Evolutionary conservation across 305 asterid species (phyloP), one percentile per base, ranked within the genome.

Genomic region (Andrographis paniculata): DNA sequence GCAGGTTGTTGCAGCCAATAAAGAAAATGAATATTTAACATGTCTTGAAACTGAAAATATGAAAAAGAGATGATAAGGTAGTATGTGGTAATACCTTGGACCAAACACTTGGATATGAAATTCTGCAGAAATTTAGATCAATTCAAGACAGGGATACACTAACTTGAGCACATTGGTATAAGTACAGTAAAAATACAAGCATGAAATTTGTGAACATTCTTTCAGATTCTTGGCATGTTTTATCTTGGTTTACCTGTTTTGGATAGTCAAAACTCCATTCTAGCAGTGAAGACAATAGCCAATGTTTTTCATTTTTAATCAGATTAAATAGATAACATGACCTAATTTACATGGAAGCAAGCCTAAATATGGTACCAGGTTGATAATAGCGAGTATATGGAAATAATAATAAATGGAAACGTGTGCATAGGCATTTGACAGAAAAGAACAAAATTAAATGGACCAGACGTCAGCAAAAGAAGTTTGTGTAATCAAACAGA

Each of bases 401-500:
- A 33, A 33, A 33, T 33, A 7, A 10, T 11, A 33, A 13, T 5
- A 33, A 33, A 5, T 2, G 14, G 13, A 7, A 6, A 33, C 12
- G 13, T 2, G 8, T 13, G 2, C 13, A 10, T 5, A 10, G 13
- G 9, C n/a, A 33, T 2, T n/a, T 6, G 12, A 11, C 38, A 33
- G n/a, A 6, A 7, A 13, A 33, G 12, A 3, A 24, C 6, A 4
- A 3, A 24, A 24, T 24, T 24, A 24, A 24, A 24, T 17, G 20
- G 19, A 28, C 2, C 5, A 50, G 16, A 52, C 13, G 41, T 20
- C 52, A 35, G 23, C 53, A 31, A 48, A 27, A 48, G 47, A 22
- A 56, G 42, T 50, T 39, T 47, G 37, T 33, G 55, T 44, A 53
- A 16, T n/a, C 22, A 17, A 11, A 16, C 38, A 20, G 42, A 30